Evolutionary conservation across 2,329 filamentous ascomycete species (phyloP).

Genomic region (Chlorencoelia australis): DNA sequence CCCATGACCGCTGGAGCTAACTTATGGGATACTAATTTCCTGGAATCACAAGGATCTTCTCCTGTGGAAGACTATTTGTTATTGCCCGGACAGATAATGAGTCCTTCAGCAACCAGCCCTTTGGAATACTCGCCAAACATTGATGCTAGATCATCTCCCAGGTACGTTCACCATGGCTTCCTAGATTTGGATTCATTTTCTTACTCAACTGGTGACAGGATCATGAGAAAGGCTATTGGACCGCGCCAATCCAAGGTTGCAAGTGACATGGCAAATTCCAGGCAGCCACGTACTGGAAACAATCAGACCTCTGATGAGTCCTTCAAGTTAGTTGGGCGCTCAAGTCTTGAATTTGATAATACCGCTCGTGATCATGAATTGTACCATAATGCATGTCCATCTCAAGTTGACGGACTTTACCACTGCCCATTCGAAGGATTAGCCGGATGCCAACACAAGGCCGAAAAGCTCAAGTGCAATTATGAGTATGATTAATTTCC

Average conservation of each 20-base stretch:
- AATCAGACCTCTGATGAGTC: slow-evolving; percentile 22
- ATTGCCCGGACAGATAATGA: slow-evolving; percentile 17
- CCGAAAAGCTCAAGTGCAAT: slow-evolving; percentile 97
- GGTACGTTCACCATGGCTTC: slow-evolving; percentile 22
- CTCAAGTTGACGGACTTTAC: slow-evolving; percentile 66
- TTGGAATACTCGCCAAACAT: slow-evolving; percentile 22
- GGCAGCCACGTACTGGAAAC: slow-evolving; percentile 15
- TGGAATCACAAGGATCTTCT: slow-evolving; percentile 23
- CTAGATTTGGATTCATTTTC: slow-evolving; percentile 21
- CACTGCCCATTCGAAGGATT: slow-evolving; percentile 83
- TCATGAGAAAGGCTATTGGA: slow-evolving; percentile 22
- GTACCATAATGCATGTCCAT: slow-evolving; percentile 56
- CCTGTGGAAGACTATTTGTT: slow-evolving; percentile 21
- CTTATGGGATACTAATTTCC: slow-evolving; percentile 20
- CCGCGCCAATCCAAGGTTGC: slow-evolving; percentile 24
- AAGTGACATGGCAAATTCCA: slow-evolving; percentile 18
- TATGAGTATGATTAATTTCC: slow-evolving; percentile 67
- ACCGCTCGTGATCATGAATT: slow-evolving; percentile 53
- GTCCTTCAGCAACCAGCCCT: slow-evolving; percentile 19
- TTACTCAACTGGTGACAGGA: slow-evolving; percentile 22
- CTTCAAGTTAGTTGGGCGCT: slow-evolving; percentile 21
- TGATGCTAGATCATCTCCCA: slow-evolving; percentile 24
- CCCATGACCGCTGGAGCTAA: slow-evolving; percentile 14
- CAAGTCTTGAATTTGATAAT: slow-evolving; percentile 26
- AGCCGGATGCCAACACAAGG: slow-evolving; percentile 69